Evolutionary conservation across 139 green algal genomes (phyloP).

Genomic region (Chlamydomonas incerta): DNA sequence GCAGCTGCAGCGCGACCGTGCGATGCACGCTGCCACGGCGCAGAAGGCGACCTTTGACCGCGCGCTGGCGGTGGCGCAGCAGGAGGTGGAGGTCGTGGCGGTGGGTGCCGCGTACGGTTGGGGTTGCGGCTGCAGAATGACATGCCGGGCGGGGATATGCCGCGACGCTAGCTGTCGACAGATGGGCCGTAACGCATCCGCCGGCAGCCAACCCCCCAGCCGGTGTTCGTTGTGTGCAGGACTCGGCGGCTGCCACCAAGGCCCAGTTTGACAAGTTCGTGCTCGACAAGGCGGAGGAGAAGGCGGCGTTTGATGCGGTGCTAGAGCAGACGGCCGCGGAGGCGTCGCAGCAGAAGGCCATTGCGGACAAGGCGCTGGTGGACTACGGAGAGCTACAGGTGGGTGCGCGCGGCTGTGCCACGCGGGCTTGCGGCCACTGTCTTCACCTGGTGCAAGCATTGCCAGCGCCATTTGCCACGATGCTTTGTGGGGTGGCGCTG

Average conservation of each 20-base stretch:
- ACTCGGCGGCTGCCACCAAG: background rate
- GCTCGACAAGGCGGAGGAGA: conserved; percentile 31
- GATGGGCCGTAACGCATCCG: too few relatives aligned
- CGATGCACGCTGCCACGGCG: background rate
- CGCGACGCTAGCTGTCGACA: too few relatives aligned
- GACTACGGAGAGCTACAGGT: conserved; percentile 20
- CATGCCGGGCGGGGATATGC: too few relatives aligned
- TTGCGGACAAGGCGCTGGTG: conserved; percentile 21
- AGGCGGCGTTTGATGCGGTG: conserved; percentile 21
- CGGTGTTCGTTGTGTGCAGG: too few relatives aligned
- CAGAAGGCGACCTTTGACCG: conserved; percentile 42
- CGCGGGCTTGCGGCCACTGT: background rate
- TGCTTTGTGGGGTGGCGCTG: too few relatives aligned
- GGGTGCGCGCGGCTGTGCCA: background rate
- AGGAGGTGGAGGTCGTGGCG: background rate
- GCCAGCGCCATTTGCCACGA: too few relatives aligned
- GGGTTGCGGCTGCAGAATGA: too few relatives aligned
- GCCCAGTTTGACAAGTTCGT: conserved; percentile 43
- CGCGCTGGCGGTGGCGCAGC: conserved; percentile 10
- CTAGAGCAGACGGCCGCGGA: background rate
- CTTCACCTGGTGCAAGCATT: background rate
- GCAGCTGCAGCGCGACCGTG: conserved; percentile 23
- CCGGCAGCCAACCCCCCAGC: too few relatives aligned
- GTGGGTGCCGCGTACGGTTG: too few relatives aligned
- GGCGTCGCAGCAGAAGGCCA: conserved; percentile 16